Base-by-base conservation (phyloP, 2,329 filamentous ascomycete species). In the Endothia cerciana region DNA sequence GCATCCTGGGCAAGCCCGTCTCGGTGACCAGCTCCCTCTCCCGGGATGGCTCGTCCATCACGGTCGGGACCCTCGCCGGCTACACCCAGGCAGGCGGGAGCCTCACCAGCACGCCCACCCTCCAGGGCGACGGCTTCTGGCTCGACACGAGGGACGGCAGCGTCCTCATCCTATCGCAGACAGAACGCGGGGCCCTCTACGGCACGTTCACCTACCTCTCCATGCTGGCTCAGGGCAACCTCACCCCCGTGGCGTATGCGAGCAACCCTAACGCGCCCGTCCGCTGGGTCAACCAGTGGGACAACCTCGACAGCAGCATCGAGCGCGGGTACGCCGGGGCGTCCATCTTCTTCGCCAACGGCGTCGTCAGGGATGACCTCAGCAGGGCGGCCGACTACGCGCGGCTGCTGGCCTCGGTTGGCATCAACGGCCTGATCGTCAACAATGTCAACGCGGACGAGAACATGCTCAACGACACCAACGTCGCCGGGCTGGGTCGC, bases 391-490 rank as follows among this genome's bases (percentile, higher is more conserved):
- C 80, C 5, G 80, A 89, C 69, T 91, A 91, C 69, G 89, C 86
- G 1, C 87, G 89, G 1, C 80, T 92, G 3, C 77, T 91, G 17
- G 84, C 89, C 2, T 91, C 89, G 0, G 83, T 91, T 40, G 79
- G 87, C 17, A 76, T 92, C 70, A 92, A 92, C 69, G 89, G 82
- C 0, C 80, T 90, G 11, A 77, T 91, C 3, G 80, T 91, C 71
- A 92, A 91, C 77, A 92, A 92, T 65, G 89, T 91, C 72, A 92
- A 92, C 70, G 88, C 89, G 4, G 87, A 91, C 70, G 79, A 83
- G 2, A 80, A 79, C 0, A 77, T 89, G 0, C 77, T 91, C 11
- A 86, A 75, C 4, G 71, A 80, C 1, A 74, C 76, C 17, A 91
- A 91, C 69, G 80, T 91, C 62, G 81, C 85, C 13, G 89, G 89